Conservation (phyloP, 495 filamentous ascomycete genomes). For the Penicillium ochrochloron region DNA sequence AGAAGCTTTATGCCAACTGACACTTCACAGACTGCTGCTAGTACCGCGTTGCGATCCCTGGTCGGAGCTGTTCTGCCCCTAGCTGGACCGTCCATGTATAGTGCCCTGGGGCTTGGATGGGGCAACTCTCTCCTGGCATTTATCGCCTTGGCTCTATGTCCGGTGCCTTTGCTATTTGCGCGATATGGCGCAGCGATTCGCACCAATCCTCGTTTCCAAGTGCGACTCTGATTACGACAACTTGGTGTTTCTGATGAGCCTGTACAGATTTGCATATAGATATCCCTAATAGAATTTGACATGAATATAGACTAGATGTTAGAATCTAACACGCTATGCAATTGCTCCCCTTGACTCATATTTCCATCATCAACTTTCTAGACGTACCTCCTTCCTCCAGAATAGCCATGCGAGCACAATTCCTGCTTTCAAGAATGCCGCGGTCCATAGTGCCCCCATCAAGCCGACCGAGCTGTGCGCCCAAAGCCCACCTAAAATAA, state of each 20-base stretch:
- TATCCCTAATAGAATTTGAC: neutral
- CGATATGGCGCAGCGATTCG: constrained; percentile 43
- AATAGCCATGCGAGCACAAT: constrained; percentile 59
- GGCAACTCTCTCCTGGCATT: constrained; percentile 54
- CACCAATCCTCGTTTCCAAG: constrained; percentile 8
- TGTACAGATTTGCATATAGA: neutral
- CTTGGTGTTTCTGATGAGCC: neutral
- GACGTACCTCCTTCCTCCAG: constrained; percentile 43
- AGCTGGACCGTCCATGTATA: constrained; percentile 49
- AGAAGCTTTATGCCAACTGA: neutral
- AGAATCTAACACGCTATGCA: neutral
- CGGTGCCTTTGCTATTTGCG: constrained; percentile 43
- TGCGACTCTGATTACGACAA: neutral
- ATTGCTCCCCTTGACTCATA: neutral
- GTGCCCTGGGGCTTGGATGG: constrained; percentile 47
- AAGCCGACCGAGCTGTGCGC: constrained; percentile 60
- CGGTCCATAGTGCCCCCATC: constrained; percentile 67
- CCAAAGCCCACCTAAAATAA: constrained; percentile 61
- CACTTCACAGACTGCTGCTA: constrained; percentile 51
- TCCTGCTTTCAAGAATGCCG: constrained; percentile 56
- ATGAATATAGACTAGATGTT: neutral
- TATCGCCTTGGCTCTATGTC: constrained; percentile 38
- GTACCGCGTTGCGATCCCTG: constrained; percentile 60
- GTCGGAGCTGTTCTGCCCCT: constrained; percentile 62
- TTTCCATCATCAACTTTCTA: neutral